Evolutionary conservation across 495 filamentous ascomycete genomes (phyloP).

Genomic region (Penicillium robsamsonii): DNA sequence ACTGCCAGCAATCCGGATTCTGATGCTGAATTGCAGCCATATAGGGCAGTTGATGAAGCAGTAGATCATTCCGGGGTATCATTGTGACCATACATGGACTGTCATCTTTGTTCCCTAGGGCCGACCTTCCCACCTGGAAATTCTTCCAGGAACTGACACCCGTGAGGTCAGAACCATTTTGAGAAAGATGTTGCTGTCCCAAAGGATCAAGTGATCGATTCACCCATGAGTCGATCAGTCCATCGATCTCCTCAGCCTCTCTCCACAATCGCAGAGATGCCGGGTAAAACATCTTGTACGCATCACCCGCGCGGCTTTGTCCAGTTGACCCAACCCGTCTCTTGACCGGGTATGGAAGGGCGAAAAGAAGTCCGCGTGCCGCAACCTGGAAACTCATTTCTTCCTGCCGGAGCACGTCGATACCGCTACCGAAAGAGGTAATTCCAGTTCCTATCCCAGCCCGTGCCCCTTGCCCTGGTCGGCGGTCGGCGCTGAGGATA

Average conservation of each 20-base stretch:
- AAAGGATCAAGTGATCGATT: conserved; percentile 34
- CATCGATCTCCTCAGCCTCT: conserved; percentile 73
- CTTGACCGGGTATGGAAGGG: conserved; percentile 80
- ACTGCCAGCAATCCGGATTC: conserved; percentile 40
- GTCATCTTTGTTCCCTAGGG: conserved; percentile 25
- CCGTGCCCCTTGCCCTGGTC: conserved; percentile 26
- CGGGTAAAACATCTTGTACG: conserved; percentile 86
- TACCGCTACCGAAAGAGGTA: conserved; percentile 48
- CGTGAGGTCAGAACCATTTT: conserved; percentile 27
- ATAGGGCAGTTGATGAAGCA: conserved; percentile 85
- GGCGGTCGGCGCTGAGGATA: conserved; percentile 57
- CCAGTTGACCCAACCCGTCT: conserved; percentile 44
- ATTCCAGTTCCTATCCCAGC: conserved; percentile 37
- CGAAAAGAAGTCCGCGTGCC: conserved; percentile 77
- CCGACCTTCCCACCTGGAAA: conserved; percentile 21
- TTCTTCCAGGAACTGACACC: conserved; percentile 39
- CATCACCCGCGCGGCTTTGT: conserved; percentile 45
- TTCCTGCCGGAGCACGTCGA: conserved; percentile 79
- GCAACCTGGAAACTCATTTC: conserved; percentile 90
- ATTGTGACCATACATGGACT: conserved; percentile 51
- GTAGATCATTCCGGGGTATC: conserved; percentile 66
- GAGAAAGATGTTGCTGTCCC: conserved; percentile 8
- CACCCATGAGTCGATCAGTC: conserved; percentile 65
- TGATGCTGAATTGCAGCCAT: conserved; percentile 58
- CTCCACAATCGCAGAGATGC: conserved; percentile 73